Evolutionary conservation across 768 basidiomycete genomes (phyloP).

Genomic region (Boletus edulis): DNA sequence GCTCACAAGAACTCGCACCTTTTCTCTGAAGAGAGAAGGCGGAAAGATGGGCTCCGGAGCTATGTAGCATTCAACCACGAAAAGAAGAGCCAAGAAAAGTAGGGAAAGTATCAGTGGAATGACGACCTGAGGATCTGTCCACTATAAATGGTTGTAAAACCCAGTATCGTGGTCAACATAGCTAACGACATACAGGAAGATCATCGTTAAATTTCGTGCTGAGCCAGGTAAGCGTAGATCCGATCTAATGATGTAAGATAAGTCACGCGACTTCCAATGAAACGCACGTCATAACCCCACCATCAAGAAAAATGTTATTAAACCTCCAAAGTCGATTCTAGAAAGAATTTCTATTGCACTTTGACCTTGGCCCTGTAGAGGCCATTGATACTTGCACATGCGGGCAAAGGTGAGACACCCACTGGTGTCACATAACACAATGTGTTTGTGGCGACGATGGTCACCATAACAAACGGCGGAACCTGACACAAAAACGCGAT

Average conservation of each 20-base stretch:
- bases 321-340: slow-evolving; percentile 16
- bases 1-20: slow-evolving; percentile 5
- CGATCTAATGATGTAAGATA: slow-evolving; percentile 4
- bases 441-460: neutral
- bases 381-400: neutral
- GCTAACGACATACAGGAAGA: slow-evolving; percentile 2
- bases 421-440: slow-evolving; percentile 14
- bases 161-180: too few relatives aligned
- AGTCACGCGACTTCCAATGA: neutral
- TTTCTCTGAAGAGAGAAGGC: slow-evolving; percentile 2
- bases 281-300: neutral
- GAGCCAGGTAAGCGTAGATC: slow-evolving; percentile 9
- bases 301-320: slow-evolving; percentile 1
- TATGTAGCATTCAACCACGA: slow-evolving; percentile 4
- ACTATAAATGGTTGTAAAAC: neutral
- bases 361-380: slow-evolving; percentile 7
- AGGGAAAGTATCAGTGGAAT: slow-evolving; percentile 7
- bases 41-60: slow-evolving; percentile 13
- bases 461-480: slow-evolving; percentile 2
- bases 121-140: slow-evolving; percentile 5
- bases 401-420: neutral
- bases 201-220: slow-evolving; percentile 16
- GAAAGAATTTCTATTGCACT: slow-evolving; percentile 5
- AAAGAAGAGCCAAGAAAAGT: slow-evolving; percentile 5
- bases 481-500: slow-evolving; percentile 11